These are phyloP conservation scores for Sphagnum magellanicum DNA, from an alignment of 228 moss, liverwort and hornwort species.

Conservation along the genomic window DNA sequence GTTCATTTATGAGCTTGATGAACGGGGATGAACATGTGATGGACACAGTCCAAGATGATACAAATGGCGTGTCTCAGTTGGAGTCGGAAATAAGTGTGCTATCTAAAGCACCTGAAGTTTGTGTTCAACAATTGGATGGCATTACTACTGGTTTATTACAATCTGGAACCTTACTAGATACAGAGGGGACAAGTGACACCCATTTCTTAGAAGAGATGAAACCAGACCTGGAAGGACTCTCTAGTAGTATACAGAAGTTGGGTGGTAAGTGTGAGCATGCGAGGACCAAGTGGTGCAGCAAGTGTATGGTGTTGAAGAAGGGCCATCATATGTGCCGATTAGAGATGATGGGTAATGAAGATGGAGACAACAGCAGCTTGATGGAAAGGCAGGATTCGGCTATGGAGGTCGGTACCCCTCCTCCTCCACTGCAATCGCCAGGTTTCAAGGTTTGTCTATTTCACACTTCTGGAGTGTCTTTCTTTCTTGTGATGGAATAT, in stretches of 20 bases:
- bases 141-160: constrained; percentile 14
- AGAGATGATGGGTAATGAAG: constrained; percentile 23
- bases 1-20: constrained; percentile 7
- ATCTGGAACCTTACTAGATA: constrained; percentile 9
- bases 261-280: constrained; percentile 12
- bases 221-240: constrained; percentile 10
- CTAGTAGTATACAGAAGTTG: background rate
- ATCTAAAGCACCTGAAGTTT: constrained; percentile 28
- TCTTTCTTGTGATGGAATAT: background rate
- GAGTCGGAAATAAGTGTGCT: constrained; percentile 17
- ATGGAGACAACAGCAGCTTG: constrained; percentile 18
- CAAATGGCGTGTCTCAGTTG: constrained; percentile 18
- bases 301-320: constrained; percentile 19
- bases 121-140: constrained; percentile 23
- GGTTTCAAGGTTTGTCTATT: constrained; percentile 39
- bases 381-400: constrained; percentile 30
- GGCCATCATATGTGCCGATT: constrained; percentile 25
- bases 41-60: constrained; percentile 6
- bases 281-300: background rate
- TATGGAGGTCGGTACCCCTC: constrained; percentile 31
- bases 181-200: constrained; percentile 19
- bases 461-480: constrained; percentile 7
- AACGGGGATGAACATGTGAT: constrained; percentile 7
- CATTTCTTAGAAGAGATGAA: constrained; percentile 18
- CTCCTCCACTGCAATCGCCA: constrained; percentile 33